Percentiles rank a stretch among this genome's conserved stretches.
These are phyloP conservation scores for Fraxinus xanthoxyloides DNA, from an alignment of 305 asterid species.

Conservation along the genomic window DNA sequence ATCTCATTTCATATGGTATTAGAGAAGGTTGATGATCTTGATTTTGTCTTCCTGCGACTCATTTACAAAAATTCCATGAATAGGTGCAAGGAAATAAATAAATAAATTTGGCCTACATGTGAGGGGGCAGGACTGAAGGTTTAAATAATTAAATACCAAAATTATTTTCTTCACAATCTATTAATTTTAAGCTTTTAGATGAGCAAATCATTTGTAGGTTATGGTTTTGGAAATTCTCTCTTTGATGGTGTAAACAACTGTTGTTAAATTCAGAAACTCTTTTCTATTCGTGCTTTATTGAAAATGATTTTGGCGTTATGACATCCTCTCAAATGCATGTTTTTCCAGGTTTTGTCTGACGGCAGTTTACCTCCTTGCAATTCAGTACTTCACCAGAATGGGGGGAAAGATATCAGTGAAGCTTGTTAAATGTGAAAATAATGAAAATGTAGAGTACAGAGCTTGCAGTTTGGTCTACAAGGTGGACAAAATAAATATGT, in stretches of 20 bases:
- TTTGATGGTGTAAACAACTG: background rate
- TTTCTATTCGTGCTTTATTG: background rate
- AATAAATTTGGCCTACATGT: background rate
- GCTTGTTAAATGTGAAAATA: conserved; percentile 72
- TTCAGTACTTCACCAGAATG: conserved; percentile 81
- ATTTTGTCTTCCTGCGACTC: background rate
- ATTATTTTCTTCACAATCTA: background rate
- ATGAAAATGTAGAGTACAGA: conserved; percentile 58
- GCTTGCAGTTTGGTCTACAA: conserved; percentile 95
- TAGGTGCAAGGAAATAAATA: background rate
- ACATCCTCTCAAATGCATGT: conserved; percentile 1
- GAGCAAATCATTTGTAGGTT: background rate
- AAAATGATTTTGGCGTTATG: background rate
- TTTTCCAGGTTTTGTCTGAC: conserved; percentile 73
- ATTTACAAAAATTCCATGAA: background rate
- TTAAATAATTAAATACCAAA: background rate
- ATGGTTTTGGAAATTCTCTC: background rate
- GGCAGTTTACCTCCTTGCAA: conserved; percentile 68
- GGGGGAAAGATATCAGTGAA: conserved; percentile 82
- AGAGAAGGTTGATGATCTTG: background rate
- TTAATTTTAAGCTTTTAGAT: background rate
- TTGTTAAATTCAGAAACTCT: background rate
- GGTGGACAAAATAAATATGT: conserved; percentile 38
- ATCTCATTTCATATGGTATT: background rate
- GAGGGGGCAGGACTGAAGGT: background rate